Percentiles rank a stretch among this genome's conserved stretches.
Conservation (phyloP, 208 protist species). For the Balamuthia mandrillaris region DNA sequence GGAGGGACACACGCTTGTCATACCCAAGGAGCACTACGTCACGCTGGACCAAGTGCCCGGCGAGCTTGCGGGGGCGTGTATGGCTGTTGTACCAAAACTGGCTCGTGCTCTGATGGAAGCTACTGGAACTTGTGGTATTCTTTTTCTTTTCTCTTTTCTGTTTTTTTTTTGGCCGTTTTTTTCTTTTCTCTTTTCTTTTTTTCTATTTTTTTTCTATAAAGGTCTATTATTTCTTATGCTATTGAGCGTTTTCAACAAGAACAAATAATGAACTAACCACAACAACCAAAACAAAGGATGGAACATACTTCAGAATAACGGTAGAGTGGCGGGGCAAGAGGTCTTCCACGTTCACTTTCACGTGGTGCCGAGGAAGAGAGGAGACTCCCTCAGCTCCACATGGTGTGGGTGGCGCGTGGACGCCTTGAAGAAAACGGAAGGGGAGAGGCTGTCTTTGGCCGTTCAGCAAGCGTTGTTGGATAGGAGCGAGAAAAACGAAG, state of each 20-base stretch:
- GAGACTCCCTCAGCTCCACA: background rate
- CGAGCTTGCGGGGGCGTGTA: background rate
- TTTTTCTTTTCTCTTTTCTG: too few relatives aligned
- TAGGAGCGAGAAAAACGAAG: too few relatives aligned
- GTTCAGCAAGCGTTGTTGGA: too few relatives aligned
- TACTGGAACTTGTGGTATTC: too few relatives aligned
- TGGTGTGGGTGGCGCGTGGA: background rate
- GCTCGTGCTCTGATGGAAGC: background rate
- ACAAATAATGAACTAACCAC: too few relatives aligned
- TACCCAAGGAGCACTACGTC: conserved; percentile 39
- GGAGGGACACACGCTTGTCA: conserved; percentile 42
- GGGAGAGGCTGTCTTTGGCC: background rate
- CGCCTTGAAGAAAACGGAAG: background rate
- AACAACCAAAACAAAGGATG: too few relatives aligned
- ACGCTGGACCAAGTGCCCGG: conserved; percentile 18
- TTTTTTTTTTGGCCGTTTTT: too few relatives aligned
- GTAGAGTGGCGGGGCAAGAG: conserved; percentile 35
- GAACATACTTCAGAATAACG: conserved; percentile 46
- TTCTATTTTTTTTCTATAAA: too few relatives aligned
- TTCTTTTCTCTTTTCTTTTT: too few relatives aligned
- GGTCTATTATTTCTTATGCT: too few relatives aligned
- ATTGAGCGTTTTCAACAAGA: too few relatives aligned
- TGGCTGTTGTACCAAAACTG: background rate
- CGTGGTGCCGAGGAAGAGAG: conserved; percentile 21
- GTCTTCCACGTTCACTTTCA: conserved; percentile 53